A percentile compares a stretch with the other conserved stretches of the same genome.
These are phyloP conservation scores for Acrocalymma vagum DNA, from an alignment of 2,329 filamentous ascomycete species.

Conservation along the genomic window DNA sequence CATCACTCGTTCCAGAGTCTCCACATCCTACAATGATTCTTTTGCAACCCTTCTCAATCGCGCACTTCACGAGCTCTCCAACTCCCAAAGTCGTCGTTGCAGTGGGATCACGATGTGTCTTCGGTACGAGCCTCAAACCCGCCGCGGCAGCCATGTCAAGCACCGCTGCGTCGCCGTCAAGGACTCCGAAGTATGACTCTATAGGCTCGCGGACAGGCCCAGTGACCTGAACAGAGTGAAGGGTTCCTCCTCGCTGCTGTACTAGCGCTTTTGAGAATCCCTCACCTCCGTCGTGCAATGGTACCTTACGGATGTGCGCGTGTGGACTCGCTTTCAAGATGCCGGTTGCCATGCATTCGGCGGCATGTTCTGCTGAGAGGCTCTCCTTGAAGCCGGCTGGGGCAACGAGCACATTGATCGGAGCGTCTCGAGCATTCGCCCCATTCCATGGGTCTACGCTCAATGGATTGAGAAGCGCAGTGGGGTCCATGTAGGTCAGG, in stretches of 20 bases:
- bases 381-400: conserved; percentile 65
- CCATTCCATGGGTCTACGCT: no score
- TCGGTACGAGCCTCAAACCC: no score
- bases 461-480: no score
- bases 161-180: conserved; percentile 44
- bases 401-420: conserved; percentile 55
- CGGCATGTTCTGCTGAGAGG: conserved; percentile 58
- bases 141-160: no score
- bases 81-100: no score
- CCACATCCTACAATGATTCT: no score
- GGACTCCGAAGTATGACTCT: conserved; percentile 57
- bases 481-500: no score
- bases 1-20: no score
- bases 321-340: conserved; percentile 51
- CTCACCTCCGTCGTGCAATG: conserved; percentile 63
- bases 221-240: conserved; percentile 50
- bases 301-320: conserved; percentile 57
- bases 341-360: conserved; percentile 60
- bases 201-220: conserved; percentile 56
- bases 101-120: no score
- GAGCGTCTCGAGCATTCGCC: no score
- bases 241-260: conserved; percentile 50
- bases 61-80: no score
- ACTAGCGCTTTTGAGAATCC: conserved; percentile 62
- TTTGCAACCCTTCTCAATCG: no score